Percentiles rank a stretch among this genome's conserved stretches.
Evolutionary conservation across 2,329 filamentous ascomycete genomes (phyloP).

Genomic region (Diaporthe vaccinii): DNA sequence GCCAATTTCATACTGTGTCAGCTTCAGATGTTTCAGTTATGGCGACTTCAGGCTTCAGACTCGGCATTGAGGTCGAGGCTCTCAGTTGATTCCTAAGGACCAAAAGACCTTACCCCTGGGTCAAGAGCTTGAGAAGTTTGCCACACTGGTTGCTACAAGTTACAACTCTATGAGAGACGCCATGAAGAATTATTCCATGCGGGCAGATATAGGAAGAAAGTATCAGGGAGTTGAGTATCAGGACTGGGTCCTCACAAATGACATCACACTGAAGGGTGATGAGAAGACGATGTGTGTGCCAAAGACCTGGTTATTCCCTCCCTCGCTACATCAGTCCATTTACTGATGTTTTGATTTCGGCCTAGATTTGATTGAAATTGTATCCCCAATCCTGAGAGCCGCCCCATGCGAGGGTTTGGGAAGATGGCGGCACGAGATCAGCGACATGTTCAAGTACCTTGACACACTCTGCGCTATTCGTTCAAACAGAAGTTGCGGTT

Average conservation of each 20-base stretch:
- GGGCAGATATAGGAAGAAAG: not conserved
- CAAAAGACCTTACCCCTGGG: not conserved
- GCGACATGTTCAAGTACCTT: not conserved
- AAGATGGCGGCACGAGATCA: not conserved
- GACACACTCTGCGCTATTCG: not conserved
- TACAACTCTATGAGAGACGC: conserved; percentile 9
- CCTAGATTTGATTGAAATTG: conserved; percentile 1
- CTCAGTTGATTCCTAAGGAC: not conserved
- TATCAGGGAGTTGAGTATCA: conserved; percentile 9
- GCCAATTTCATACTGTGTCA: not conserved
- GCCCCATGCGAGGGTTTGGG: not conserved
- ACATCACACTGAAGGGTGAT: conserved; percentile 2
- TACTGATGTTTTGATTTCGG: not conserved
- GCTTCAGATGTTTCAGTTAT: not conserved
- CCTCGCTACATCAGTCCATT: not conserved
- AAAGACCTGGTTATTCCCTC: too few relatives aligned
- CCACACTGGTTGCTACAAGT: not conserved
- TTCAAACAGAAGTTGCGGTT: conserved; percentile 3
- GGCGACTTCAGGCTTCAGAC: conserved; percentile 1
- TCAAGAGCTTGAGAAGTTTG: not conserved
- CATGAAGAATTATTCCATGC: not conserved
- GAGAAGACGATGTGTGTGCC: not conserved
- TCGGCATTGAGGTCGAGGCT: not conserved
- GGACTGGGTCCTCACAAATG: conserved; percentile 7
- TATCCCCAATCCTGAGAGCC: not conserved